These are phyloP conservation scores for Arthrinium phaeospermum DNA, from an alignment of 2,329 filamentous ascomycete genomes.

Conservation along the genomic window DNA sequence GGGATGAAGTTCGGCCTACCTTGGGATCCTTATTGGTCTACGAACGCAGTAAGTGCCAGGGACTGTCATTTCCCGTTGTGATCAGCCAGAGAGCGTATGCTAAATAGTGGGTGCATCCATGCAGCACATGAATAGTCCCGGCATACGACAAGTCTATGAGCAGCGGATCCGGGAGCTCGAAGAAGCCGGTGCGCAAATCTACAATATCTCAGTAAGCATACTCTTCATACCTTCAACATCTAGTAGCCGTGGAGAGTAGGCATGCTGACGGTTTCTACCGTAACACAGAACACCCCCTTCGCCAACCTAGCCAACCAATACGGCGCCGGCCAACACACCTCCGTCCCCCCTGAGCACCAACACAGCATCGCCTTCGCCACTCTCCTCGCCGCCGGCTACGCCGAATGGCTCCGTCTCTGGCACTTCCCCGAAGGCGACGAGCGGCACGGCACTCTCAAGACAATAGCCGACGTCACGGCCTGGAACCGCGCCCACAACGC, in stretches of 20 bases:
- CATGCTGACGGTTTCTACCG: neutral
- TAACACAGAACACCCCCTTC: neutral
- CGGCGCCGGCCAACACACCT: constrained; percentile 1
- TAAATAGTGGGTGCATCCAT: too few relatives aligned
- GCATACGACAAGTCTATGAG: neutral
- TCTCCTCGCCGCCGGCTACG: constrained; percentile 30
- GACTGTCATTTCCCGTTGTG: too few relatives aligned
- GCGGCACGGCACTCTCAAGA: constrained; percentile 25
- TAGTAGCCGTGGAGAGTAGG: too few relatives aligned
- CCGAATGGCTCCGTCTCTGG: constrained; percentile 29
- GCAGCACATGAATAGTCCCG: neutral
- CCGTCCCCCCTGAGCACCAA: constrained; percentile 19
- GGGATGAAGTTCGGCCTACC: neutral
- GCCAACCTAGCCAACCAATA: neutral
- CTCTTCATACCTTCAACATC: rapidly evolving
- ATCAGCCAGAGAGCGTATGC: too few relatives aligned
- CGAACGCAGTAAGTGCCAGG: neutral
- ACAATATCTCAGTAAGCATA: neutral
- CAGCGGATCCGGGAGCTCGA: neutral
- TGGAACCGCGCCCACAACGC: constrained; percentile 30
- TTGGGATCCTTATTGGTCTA: neutral
- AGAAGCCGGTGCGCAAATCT: neutral
- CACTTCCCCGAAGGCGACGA: constrained; percentile 25
- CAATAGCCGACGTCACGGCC: constrained; percentile 26
- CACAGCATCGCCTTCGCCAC: constrained; percentile 24